Conservation (phyloP, 345 rosid species). For the Atalantia buxifolia region DNA sequence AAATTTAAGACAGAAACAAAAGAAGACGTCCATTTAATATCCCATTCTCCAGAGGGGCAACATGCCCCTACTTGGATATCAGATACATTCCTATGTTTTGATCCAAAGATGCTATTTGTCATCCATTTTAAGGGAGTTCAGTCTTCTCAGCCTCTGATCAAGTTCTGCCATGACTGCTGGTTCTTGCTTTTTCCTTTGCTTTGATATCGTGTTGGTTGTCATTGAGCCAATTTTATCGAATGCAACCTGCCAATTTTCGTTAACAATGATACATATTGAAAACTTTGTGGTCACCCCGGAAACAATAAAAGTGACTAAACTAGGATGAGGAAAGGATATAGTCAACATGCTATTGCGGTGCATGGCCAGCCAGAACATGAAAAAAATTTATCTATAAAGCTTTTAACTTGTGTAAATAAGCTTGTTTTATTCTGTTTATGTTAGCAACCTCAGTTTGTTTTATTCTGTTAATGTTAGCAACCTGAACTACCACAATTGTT, state of each 20-base stretch:
- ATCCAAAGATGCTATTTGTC: conserved; percentile 29
- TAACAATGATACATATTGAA: neutral
- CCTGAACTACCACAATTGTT: neutral
- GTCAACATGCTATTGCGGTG: neutral
- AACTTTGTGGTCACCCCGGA: neutral
- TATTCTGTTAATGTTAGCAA: neutral
- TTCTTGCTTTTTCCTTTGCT: conserved; percentile 97
- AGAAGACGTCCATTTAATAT: neutral
- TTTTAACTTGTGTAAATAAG: neutral
- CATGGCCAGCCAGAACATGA: neutral
- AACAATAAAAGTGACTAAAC: neutral
- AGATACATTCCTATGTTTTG: neutral
- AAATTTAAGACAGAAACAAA: neutral
- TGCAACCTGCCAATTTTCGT: conserved; percentile 63
- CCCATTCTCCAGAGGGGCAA: conserved; percentile 16
- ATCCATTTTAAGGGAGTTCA: conserved; percentile 62
- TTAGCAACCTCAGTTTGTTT: neutral
- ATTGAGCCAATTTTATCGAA: conserved; percentile 84
- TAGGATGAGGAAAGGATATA: neutral
- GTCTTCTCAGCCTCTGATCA: conserved; percentile 80
- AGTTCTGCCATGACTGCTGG: conserved; percentile 98
- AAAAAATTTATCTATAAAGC: neutral
- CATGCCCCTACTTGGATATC: conserved; percentile 19
- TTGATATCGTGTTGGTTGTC: conserved; percentile 92
- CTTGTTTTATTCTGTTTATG: neutral